Evolutionary conservation across 2,329 filamentous ascomycete genomes (phyloP).

Genomic region (Torrubiella hemipterigena): DNA sequence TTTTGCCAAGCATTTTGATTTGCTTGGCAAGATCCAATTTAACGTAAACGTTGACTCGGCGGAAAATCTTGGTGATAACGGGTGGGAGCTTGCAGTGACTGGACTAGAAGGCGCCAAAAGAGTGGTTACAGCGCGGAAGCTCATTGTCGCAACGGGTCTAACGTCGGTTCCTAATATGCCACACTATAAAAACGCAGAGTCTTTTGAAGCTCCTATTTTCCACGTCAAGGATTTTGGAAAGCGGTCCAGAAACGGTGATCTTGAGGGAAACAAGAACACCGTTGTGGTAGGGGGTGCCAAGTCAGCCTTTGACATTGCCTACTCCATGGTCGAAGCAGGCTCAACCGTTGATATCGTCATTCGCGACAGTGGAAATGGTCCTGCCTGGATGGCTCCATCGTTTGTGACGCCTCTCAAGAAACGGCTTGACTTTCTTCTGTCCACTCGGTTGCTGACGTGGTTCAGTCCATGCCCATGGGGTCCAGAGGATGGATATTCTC

Average conservation of each 20-base stretch:
- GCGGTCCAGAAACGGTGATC: conserved; percentile 14
- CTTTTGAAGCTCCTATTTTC: conserved; percentile 26
- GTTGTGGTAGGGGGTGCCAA: conserved; percentile 45
- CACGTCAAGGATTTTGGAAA: conserved; percentile 30
- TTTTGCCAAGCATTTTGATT: conserved; percentile 30
- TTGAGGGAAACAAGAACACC: conserved; percentile 19
- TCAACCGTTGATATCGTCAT: conserved; percentile 38
- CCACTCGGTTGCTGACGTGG: conserved; percentile 46
- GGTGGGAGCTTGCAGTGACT: conserved; percentile 11
- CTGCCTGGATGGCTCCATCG: conserved; percentile 39
- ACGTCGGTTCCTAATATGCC: conserved; percentile 32
- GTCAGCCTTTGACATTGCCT: conserved; percentile 45
- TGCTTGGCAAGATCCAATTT: conserved; percentile 36
- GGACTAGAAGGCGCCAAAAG: conserved; percentile 2
- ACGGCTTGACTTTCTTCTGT: conserved; percentile 43
- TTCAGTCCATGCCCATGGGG: conserved; percentile 57
- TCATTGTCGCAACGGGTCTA: conserved; percentile 38
- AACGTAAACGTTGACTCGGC: conserved; percentile 36
- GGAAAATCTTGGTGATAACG: conserved; percentile 9
- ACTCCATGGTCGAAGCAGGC: conserved; percentile 36
- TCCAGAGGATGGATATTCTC: conserved; percentile 36
- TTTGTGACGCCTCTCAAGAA: conserved; percentile 50
- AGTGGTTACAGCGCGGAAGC: conserved; percentile 18
- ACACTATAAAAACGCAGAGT: conserved; percentile 20
- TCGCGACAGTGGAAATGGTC: conserved; percentile 35